Percentiles rank a stretch among this genome's conserved stretches.
Evolutionary conservation across 768 basidiomycete genomes (phyloP).

Genomic region (Xerocomellus dryophilus): DNA sequence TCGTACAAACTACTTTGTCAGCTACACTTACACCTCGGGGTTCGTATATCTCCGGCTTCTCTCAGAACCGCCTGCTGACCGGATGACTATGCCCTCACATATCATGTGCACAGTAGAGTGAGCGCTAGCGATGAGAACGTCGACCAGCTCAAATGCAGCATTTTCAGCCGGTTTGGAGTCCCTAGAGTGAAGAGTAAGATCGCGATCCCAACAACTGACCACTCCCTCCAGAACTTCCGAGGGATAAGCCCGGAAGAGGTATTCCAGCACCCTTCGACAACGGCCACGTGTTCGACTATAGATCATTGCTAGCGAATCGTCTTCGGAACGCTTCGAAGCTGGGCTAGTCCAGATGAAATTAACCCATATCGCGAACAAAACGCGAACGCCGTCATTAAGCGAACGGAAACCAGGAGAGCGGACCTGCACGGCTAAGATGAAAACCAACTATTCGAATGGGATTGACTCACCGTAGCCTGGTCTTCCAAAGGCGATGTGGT

Average conservation of each 20-base stretch:
- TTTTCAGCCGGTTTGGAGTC: constrained; percentile 41
- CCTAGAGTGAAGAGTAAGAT: constrained; percentile 44
- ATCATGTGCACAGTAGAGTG: constrained; percentile 86
- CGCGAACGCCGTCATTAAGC: constrained; percentile 77
- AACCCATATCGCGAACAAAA: constrained; percentile 75
- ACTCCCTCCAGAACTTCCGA: constrained; percentile 81
- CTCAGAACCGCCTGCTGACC: constrained; percentile 55
- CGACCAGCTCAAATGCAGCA: constrained; percentile 77
- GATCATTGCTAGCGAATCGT: constrained; percentile 67
- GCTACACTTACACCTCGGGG: constrained; percentile 57
- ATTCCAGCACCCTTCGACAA: constrained; percentile 77
- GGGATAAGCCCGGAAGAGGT: constrained; percentile 77
- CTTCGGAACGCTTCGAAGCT: constrained; percentile 47
- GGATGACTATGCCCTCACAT: constrained; percentile 74
- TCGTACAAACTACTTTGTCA: background rate
- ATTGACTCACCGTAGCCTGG: constrained; percentile 50
- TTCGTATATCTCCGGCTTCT: constrained; percentile 60
- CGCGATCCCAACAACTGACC: constrained; percentile 77
- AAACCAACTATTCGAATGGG: background rate
- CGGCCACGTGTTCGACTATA: constrained; percentile 64
- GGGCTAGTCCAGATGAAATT: constrained; percentile 51
- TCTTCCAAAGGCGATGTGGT: constrained; percentile 49
- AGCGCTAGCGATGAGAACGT: constrained; percentile 78
- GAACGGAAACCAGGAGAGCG: constrained; percentile 74
- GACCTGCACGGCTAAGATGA: constrained; percentile 35